Base-by-base conservation (phyloP, 78 protist genomes). In the Planoprotostelium fungivorum region DNA sequence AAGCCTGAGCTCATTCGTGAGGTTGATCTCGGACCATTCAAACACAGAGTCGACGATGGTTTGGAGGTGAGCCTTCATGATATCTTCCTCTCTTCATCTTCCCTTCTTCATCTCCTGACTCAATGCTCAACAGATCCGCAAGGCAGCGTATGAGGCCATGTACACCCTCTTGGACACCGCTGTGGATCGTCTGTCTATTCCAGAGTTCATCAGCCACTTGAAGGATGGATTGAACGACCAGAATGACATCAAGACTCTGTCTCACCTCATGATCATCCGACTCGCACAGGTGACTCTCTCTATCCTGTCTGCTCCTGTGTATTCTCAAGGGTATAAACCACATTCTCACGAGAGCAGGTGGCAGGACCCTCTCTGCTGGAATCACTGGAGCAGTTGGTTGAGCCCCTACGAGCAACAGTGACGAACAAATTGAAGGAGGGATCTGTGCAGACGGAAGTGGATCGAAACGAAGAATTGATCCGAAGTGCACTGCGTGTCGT, bases 1-100 rank as follows among this genome's bases (percentile, higher is more conserved):
- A 93, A 94, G 83, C 93, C 94, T 29, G 98, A 95, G 87, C 95
- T 96, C 87, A 96, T 96, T n/a, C 94, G 96, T 84, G 88, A 88
- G 39, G 98, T 98, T 38, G 90, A 94, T 89, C 93, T 98, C 85
- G 99, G 99, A 10, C 99, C 99, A 28, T 98, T 98, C 94, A 98
- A 89, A 95, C 98, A 97, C 93, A 85, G n/a, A 31, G 96, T 97
- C 37, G 99, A 98, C 93, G 98, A 97, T 38, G 99, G 99, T 34
- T 93, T 98, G 38, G 99, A 98, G 87, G 84, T 94, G 1, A 51
- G 31, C 5, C 31, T 5, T 25, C 31, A 51, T 25, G 73, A 51
- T 51, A n/a, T n/a, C n/a, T n/a, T n/a, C n/a, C n/a, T n/a, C n/a
- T n/a, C n/a, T n/a, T n/a, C n/a, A n/a, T 25, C 23, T 34, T 84